These are phyloP conservation scores for Krasilnikovozyma curviuscula DNA, from an alignment of 768 basidiomycete genomes.

Conservation along the genomic window DNA sequence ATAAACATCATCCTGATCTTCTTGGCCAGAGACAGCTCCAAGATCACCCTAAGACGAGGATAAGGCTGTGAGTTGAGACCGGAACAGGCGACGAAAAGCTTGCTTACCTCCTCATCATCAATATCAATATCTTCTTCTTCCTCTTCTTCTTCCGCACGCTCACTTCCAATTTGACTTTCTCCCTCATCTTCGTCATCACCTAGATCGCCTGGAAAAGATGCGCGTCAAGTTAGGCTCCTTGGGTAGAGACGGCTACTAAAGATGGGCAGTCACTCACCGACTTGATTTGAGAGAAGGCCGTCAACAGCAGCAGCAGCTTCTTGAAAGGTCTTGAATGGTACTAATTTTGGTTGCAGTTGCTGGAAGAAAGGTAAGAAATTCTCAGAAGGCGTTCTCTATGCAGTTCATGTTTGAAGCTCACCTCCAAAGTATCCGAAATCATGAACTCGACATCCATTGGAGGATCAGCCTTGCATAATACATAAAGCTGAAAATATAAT, in stretches of 20 bases:
- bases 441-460: slow-evolving; percentile 98
- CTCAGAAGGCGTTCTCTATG: not conserved
- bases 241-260: too few relatives aligned
- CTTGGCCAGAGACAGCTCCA: slow-evolving; percentile 51
- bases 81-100: not conserved
- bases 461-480: slow-evolving; percentile 57
- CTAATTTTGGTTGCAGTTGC: slow-evolving; percentile 71
- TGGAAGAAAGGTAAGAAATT: slow-evolving; percentile 21
- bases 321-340: slow-evolving; percentile 50
- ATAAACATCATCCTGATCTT: slow-evolving; percentile 39
- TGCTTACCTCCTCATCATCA: slow-evolving; percentile 11
- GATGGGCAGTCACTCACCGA: too few relatives aligned
- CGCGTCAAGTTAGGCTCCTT: too few relatives aligned
- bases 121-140: slow-evolving; percentile 11
- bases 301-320: slow-evolving; percentile 78
- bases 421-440: slow-evolving; percentile 83
- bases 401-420: slow-evolving; percentile 22
- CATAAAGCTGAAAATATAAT: slow-evolving; percentile 41
- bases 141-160: slow-evolving; percentile 14
- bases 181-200: slow-evolving; percentile 28
- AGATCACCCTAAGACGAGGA: not conserved
- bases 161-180: slow-evolving; percentile 4
- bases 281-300: slow-evolving; percentile 56
- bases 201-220: slow-evolving; percentile 30
- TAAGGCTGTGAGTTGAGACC: not conserved